Conservation (phyloP, 257 asterid species). For the Przewalskia tangutica region DNA sequence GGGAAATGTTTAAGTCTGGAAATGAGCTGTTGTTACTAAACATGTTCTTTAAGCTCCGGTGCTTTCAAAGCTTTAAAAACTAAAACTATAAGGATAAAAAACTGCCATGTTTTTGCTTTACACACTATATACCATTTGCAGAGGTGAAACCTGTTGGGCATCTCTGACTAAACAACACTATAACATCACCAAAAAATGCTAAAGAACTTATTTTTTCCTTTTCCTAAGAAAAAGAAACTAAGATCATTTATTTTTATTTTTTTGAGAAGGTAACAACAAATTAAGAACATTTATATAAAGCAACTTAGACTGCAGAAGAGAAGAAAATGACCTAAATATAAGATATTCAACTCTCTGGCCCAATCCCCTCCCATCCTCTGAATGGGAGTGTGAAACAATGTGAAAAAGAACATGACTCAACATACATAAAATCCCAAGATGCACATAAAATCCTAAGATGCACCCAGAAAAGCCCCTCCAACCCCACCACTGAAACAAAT, state of each 20-base stretch:
- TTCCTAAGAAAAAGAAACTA: neutral
- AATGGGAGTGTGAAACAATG: neutral
- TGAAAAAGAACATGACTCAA: neutral
- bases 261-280: too few species aligned
- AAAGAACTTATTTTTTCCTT: neutral
- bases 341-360: neutral
- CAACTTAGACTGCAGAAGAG: too few species aligned
- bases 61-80: neutral
- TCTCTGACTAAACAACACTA: constrained; percentile 2
- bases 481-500: too few species aligned
- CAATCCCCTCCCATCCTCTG: neutral
- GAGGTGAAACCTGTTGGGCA: neutral
- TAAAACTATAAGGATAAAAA: neutral
- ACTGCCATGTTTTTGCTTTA: neutral
- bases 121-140: neutral
- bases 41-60: neutral
- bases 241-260: too few species aligned
- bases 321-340: neutral
- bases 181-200: neutral
- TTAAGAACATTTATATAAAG: too few species aligned
- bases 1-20: neutral
- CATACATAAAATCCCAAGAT: neutral
- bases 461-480: neutral
- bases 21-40: neutral
- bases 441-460: too few species aligned